Base-by-base conservation (phyloP, 441 rosid genomes). In the Populus tomentosa region DNA sequence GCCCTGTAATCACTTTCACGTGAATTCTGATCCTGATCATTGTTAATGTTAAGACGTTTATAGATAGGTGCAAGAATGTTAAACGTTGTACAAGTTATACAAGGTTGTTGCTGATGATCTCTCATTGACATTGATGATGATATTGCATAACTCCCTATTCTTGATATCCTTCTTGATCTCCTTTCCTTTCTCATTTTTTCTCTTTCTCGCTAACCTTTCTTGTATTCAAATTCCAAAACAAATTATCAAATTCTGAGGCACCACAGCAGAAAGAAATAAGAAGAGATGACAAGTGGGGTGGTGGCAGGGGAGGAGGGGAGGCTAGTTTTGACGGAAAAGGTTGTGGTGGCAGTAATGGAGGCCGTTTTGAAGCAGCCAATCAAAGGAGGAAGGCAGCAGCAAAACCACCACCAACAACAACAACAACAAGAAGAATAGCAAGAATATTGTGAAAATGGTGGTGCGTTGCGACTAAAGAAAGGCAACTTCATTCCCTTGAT, bases 11-110 rank as follows among this genome's bases (percentile, higher is more conserved):
- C 94, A 78, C 98, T 91, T 81, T 94, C 98, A 0, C 95, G 92
- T 26, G 84, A 86, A 70, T 81, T 90, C 36, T 87, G 90, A 78
- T 89, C 94, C 90, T 90, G 80, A 59, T n/a, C 23, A 20, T 59
- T 59, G 74, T 86, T 82, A 38, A 75, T 84, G 21, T 85, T 80
- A 80, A 92, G 85, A 76, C 97, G 98, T 78, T 94, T 92, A 81
- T 94, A 94, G 77, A 94, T 92, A 8, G 98, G 98, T 69, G 98
- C 98, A 32, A 94, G 90, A 83, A 94, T 94, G 79, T 94, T 94
- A 84, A 94, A 94, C 74, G 98, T 94, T 71, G 97, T 94, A 73
- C 97, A 94, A 6, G 96, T 90, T 68, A 94, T 90, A 85, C 94
- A 89, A 21, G 98, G 98, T 59, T 88, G 95, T 64, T 88, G 92